Evolutionary conservation across 306 rosid species (phyloP).

Genomic region (Canavalia ensiformis): DNA sequence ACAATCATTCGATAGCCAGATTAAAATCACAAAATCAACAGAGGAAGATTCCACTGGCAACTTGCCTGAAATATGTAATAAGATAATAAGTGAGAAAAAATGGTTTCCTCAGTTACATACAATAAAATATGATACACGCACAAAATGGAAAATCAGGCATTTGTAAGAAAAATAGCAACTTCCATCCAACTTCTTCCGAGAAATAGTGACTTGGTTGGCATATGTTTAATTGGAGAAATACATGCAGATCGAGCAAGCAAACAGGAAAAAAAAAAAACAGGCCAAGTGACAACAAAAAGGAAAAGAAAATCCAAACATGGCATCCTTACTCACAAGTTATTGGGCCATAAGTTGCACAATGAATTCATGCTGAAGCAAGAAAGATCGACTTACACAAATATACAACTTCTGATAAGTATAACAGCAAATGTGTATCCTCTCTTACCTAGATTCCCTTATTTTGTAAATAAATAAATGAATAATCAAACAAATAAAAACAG

Average conservation of each 20-base stretch:
- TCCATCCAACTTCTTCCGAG: constrained; percentile 1
- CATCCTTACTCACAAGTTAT: background rate
- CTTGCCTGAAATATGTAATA: constrained; percentile 60
- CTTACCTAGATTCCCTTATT: constrained; percentile 9
- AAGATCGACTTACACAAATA: background rate
- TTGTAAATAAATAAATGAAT: background rate
- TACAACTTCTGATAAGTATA: background rate
- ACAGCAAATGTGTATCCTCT: background rate
- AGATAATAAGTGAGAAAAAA: constrained; percentile 25
- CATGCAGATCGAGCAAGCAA: background rate
- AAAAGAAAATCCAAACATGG: background rate
- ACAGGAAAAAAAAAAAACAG: background rate
- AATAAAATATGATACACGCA: constrained; percentile 6
- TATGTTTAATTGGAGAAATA: background rate
- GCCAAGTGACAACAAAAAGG: background rate
- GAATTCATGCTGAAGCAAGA: background rate
- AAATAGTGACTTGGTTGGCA: background rate
- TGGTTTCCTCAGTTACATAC: constrained; percentile 12
- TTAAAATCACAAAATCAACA: constrained; percentile 63
- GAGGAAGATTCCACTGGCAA: constrained; percentile 76
- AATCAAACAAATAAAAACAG: background rate
- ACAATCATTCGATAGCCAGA: constrained; percentile 65
- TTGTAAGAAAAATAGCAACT: background rate
- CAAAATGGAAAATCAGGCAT: background rate
- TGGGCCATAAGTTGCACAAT: background rate